Evolutionary conservation across 139 green algal species (phyloP), one percentile per base, ranked within the genome.

Genomic region (Dunaliella primolecta): DNA sequence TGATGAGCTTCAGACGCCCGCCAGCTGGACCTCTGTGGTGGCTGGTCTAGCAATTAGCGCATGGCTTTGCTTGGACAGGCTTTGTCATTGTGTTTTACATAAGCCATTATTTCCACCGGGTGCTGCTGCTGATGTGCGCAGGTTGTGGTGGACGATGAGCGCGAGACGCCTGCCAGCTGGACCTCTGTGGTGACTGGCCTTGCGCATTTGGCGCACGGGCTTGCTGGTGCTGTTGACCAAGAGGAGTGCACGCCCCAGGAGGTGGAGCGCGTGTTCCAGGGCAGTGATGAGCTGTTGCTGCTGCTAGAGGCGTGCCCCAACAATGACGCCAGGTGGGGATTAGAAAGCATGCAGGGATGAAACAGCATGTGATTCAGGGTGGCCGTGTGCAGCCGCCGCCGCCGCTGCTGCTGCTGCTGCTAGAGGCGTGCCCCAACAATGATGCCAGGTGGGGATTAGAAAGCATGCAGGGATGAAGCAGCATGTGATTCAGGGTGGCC

Each of bases 141-240:
- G 33, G 78, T 83, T 34, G 75, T 85, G 32, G 55, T 86, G 21
- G 81, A 86, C 27, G 81, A 81, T 29, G 85, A 81, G 70, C 3
- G 75, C 1, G 93, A 96, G 84, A 91, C 88, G 11, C 33, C 70
- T 29, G 88, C 90, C 31, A 87, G 57, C 25, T 96, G 93, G 93
- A 33, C 80, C 27, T 84, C 88, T 1, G 87, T 95, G 46, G 84
- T 91, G 34, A 79, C 71, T 21, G 93, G 93, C n/a, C 80, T 94
- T 31, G 86, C 86, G 23, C 3, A 89, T 78, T 30, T 95, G 20
- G 90, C 56, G 46, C 23, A 81, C 3, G 92, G 91, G 15, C 79
- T 96, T 31, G 88, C 84, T 37, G 86, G 83, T n/a, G 88, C 87
- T 21, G 84, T 92, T 32, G 33, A 84, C 57, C 34, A 72, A 31